Base-by-base conservation (phyloP, 768 basidiomycete species). In the Guyanaporus albipodus region DNA sequence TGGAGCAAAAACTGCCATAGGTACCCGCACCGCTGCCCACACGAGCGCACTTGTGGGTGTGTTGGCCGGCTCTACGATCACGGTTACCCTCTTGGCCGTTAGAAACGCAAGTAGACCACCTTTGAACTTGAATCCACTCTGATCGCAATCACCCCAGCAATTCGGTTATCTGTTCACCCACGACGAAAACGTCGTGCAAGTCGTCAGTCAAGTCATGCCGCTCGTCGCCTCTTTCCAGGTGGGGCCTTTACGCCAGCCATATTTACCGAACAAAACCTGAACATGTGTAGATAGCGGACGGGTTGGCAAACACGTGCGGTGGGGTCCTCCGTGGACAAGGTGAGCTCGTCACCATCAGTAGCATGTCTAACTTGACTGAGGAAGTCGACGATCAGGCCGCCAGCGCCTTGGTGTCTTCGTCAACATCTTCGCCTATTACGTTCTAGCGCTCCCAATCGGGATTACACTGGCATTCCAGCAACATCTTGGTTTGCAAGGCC, bases 371-470 rank as follows among this genome's bases (percentile, higher is more conserved):
- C 11, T 12, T 8, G 7, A 18, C 54, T 53, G 31, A 63, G 14
- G 28, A 22, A 49, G 14, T 18, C 28, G 18, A 28, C 17, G 18
- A 37, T 44, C 53, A 68, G 73, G 71, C 8, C 63, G 83, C 17
- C 87, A 89, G 60, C 80, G 83, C 50, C 74, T 88, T 15, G 87
- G 86, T 7, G 86, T 86, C 8, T 55, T 80, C 7, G 87, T 88
- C 69, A 87, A 89, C 59, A 59, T 85, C 21, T 64, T 85, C 14
- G 85, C 85, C 29, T 80, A 80, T 60, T 80, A 79, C 47, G 67
- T 77, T 2, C 57, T 80, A 28, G 79, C 77, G 4, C 60, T 79
- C 2, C 79, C 78, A 0, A 58, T 79, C 18, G 79, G 78, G 10
- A 73, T 77, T 42, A 70, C 67, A 2, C 72, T 80, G 8, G 78